phyloP scores from a whole-genome alignment of 768 basidiomycete genomes.

The Dendrothele bispora region DNA sequence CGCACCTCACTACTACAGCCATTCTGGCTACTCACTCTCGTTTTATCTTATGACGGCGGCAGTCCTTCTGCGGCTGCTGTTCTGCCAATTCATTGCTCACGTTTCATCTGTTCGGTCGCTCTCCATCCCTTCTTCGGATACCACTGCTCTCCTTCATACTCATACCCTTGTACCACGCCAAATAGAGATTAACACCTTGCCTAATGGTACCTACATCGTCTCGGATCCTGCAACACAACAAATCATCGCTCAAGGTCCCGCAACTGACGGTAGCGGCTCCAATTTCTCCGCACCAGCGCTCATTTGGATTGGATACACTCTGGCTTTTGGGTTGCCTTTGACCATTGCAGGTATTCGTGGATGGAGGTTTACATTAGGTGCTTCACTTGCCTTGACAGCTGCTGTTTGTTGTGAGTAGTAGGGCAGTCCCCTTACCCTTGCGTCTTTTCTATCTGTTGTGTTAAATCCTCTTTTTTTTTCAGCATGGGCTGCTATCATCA shows the following conservation, averaged over 20 bases:
- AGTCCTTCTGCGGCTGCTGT: background rate
- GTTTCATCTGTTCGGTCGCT: background rate
- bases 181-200: background rate
- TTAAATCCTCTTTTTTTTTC: background rate
- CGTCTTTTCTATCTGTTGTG: background rate
- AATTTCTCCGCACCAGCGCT: constrained; percentile 48
- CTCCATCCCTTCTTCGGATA: too few relatives aligned
- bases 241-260: constrained; percentile 51
- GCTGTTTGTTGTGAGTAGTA: constrained; percentile 43
- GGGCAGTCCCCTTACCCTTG: background rate
- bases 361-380: constrained; percentile 55
- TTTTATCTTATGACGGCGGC: constrained; percentile 10
- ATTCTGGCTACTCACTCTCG: constrained; percentile 6
- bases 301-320: constrained; percentile 58
- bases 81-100: background rate
- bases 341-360: constrained; percentile 56
- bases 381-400: constrained; percentile 50
- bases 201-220: constrained; percentile 36
- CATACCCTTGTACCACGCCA: background rate
- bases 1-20: background rate
- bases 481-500: constrained; percentile 69
- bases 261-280: constrained; percentile 59
- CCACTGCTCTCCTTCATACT: background rate
- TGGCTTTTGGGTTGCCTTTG: constrained; percentile 53
- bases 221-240: constrained; percentile 44